Evolutionary conservation across 495 filamentous ascomycete genomes (phyloP).

Genomic region (Bacidia gigantensis): DNA sequence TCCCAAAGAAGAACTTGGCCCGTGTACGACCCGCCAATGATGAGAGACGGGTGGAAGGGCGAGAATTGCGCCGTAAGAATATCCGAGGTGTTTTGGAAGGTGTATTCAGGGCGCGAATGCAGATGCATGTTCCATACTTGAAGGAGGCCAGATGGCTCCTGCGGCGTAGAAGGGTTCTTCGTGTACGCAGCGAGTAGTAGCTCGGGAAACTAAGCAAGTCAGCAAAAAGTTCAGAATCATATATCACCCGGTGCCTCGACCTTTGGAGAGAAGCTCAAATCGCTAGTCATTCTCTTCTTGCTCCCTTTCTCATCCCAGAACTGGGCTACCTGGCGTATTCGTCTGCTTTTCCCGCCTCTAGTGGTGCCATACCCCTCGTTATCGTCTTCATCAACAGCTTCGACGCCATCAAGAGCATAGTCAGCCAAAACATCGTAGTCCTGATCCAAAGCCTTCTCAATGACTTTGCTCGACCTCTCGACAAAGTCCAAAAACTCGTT

Average conservation of each 20-base stretch:
- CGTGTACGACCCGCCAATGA: conserved; percentile 88
- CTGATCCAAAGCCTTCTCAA: conserved; percentile 87
- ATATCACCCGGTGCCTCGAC: conserved; percentile 21
- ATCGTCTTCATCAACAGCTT: conserved; percentile 69
- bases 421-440: conserved; percentile 91
- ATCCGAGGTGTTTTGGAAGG: conserved; percentile 92
- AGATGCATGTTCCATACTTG: conserved; percentile 96
- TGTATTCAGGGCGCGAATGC: conserved; percentile 84
- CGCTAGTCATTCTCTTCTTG: conserved; percentile 90
- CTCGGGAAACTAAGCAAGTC: conserved; percentile 56
- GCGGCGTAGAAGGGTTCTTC: conserved; percentile 86
- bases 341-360: conserved; percentile 59
- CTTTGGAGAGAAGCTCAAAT: conserved; percentile 86
- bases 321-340: conserved; percentile 75
- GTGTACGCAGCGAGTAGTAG: conserved; percentile 88
- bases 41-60: conserved; percentile 89
- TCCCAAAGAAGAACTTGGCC: conserved; percentile 99
- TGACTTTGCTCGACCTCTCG: conserved; percentile 88
- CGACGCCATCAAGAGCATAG: conserved; percentile 62
- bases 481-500: conserved; percentile 92
- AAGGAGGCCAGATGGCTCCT: conserved; percentile 87
- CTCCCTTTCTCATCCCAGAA: conserved; percentile 95
- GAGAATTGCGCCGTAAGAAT: conserved; percentile 93
- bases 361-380: conserved; percentile 45
- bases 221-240: conserved; percentile 14